These are phyloP conservation scores for Sextonia rubra DNA, from an alignment of 164 flowering plant genomes.

Conservation along the genomic window DNA sequence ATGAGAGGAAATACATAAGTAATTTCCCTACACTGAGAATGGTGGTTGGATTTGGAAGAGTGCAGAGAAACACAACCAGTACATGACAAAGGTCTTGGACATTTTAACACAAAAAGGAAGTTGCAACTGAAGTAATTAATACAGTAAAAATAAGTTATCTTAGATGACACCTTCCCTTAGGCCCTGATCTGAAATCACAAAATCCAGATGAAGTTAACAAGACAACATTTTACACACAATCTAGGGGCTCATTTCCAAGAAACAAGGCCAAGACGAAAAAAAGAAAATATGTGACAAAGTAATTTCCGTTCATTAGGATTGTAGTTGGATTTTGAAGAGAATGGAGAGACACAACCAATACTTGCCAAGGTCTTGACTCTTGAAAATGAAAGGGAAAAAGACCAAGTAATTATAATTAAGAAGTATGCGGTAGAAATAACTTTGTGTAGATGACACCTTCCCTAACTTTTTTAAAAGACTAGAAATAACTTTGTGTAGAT, in stretches of 20 bases:
- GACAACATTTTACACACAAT: background rate
- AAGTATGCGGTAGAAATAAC: too few relatives aligned
- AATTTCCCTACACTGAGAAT: background rate
- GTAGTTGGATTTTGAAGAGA: background rate
- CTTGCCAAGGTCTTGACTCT: too few relatives aligned
- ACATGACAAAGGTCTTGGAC: too few relatives aligned
- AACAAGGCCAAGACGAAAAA: background rate
- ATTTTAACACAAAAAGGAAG: too few relatives aligned
- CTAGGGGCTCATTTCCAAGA: background rate
- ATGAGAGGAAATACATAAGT: background rate
- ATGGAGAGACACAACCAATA: background rate
- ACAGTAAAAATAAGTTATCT: too few relatives aligned
- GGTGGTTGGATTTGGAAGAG: background rate
- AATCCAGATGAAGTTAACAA: background rate
- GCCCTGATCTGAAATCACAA: slow-evolving; percentile 20
- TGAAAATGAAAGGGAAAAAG: too few relatives aligned
- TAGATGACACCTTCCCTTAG: slow-evolving; percentile 4
- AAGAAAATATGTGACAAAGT: background rate
- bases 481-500: too few relatives aligned
- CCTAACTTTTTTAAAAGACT: too few relatives aligned
- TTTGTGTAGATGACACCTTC: too few relatives aligned
- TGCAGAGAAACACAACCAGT: background rate
- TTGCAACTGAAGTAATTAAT: too few relatives aligned
- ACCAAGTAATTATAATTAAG: too few relatives aligned
- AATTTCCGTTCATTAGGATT: background rate